Evolutionary conservation across 2,329 filamentous ascomycete species (phyloP), one percentile per base, ranked within the genome.

Genomic region (Neopestalotiopsis clavispora): DNA sequence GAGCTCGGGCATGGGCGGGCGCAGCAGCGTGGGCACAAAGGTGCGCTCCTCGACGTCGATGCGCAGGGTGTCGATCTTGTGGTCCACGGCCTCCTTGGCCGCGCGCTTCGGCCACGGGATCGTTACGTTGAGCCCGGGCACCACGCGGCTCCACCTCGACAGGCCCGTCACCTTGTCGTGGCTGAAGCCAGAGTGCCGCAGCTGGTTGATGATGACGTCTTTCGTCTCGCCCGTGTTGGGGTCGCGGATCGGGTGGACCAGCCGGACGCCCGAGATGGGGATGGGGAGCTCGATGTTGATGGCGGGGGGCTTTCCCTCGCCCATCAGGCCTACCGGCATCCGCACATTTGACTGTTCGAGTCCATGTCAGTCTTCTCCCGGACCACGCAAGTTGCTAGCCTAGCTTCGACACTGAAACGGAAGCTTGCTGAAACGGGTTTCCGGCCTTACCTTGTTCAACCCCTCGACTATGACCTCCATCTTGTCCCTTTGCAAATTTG

Each of bases 161-260:
- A 79, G 83, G 59, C 84, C 83, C 1, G 83, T 82, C 12, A 81
- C 76, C 38, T 85, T 84, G 77, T 91, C 85, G 69, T 83, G 77
- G 70, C 82, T 81, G 40, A 89, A 82, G 62, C 78, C 79, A 17
- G 83, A 81, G 59, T 86, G 85, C 72, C 88, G 85, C 68, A 96
- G 83, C 78, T 92, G 86, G 77, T 93, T 89, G 78, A 97, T 90
- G 75, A 97, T 87, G 69, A 93, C 90, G 78, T 98, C 95, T 76
- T 89, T 88, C 59, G 86, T 86, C 34, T 81, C 75, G 75, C 91
- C 90, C 13, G 91, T 92, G 71, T 83, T 80, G 17, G 89, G 85
- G 78, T 96, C 89, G 64, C 85, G 84, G 67, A 97, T 84, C 28
- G 93, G 90, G 77, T 93, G 90, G 63, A 98, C 94, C 42, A 98